Conservation (phyloP, 2,329 filamentous ascomycete species). For the Sporothrix sp. region DNA sequence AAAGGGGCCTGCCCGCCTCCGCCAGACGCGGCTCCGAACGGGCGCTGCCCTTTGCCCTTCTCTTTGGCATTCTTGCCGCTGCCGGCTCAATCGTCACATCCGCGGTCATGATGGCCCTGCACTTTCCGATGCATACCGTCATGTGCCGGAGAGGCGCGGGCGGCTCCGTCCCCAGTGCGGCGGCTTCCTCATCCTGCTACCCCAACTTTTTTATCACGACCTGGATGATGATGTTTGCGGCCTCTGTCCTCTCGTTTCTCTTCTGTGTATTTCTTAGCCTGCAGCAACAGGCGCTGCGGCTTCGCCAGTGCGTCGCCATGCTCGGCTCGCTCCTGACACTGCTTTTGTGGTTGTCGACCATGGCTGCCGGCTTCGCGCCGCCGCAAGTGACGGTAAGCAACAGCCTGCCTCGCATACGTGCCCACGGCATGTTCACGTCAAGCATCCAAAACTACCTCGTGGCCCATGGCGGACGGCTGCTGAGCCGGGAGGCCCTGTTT, state of each 20-base stretch:
- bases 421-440: constrained; percentile 14
- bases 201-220: constrained; percentile 16
- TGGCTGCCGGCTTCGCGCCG: constrained; percentile 11
- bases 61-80: neutral
- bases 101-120: constrained; percentile 6
- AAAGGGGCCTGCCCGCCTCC: neutral
- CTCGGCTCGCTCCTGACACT: constrained; percentile 5
- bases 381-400: neutral
- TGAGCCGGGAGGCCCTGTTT: neutral
- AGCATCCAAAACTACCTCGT: constrained; percentile 13
- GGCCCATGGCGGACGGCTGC: neutral
- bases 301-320: constrained; percentile 8
- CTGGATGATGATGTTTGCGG: constrained; percentile 9
- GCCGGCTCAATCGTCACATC: constrained; percentile 3
- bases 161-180: neutral
- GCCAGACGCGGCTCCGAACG: neutral
- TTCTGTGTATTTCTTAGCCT: constrained; percentile 4
- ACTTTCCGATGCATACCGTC: constrained; percentile 12
- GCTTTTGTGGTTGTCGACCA: constrained; percentile 8
- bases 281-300: constrained; percentile 9
- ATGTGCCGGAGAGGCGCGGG: constrained; percentile 5
- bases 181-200: constrained; percentile 2
- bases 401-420: neutral
- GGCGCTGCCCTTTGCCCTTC: neutral
- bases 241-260: neutral